Conservation (phyloP, 2,329 filamentous ascomycete species). For the Xylaria sp. region DNA sequence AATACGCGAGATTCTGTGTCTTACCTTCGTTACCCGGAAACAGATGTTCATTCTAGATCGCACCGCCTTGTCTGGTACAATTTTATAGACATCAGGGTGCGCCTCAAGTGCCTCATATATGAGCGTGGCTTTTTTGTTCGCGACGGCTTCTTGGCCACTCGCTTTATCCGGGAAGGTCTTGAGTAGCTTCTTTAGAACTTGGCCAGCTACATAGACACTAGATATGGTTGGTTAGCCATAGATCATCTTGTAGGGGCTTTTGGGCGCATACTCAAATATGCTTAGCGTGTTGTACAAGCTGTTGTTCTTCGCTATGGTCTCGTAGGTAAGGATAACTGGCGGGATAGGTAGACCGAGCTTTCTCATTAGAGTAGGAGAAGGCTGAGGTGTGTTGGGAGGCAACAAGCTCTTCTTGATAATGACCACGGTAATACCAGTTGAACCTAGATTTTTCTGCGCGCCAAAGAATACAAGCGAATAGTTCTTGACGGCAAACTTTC, state of each 20-base stretch:
- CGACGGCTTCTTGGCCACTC: neutral
- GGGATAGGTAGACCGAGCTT: slow-evolving; percentile 79
- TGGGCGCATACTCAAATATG: slow-evolving; percentile 75
- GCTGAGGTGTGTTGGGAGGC: slow-evolving; percentile 68
- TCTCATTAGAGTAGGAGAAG: slow-evolving; percentile 74
- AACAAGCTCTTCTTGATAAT: slow-evolving; percentile 85
- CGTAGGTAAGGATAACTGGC: slow-evolving; percentile 85
- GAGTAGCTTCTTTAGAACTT: neutral
- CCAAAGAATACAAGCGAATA: slow-evolving; percentile 90
- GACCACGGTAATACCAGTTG: slow-evolving; percentile 85
- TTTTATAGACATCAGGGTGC: neutral
- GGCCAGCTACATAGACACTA: neutral
- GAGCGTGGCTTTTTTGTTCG: neutral
- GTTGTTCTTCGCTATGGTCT: slow-evolving; percentile 89
- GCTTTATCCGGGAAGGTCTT: neutral
- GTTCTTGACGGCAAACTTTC: slow-evolving; percentile 79
- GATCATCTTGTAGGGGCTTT: neutral
- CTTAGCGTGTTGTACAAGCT: slow-evolving; percentile 95
- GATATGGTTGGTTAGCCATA: neutral
- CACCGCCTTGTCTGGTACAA: neutral
- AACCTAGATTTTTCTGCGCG: slow-evolving; percentile 93
- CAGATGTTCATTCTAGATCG: neutral
- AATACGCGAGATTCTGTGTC: neutral
- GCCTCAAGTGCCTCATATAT: neutral
- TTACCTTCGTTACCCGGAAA: slow-evolving; percentile 42